Percentiles rank a stretch among this genome's conserved stretches.
Evolutionary conservation across 257 asterid species (phyloP).

Genomic region (Ilex aquifolium): DNA sequence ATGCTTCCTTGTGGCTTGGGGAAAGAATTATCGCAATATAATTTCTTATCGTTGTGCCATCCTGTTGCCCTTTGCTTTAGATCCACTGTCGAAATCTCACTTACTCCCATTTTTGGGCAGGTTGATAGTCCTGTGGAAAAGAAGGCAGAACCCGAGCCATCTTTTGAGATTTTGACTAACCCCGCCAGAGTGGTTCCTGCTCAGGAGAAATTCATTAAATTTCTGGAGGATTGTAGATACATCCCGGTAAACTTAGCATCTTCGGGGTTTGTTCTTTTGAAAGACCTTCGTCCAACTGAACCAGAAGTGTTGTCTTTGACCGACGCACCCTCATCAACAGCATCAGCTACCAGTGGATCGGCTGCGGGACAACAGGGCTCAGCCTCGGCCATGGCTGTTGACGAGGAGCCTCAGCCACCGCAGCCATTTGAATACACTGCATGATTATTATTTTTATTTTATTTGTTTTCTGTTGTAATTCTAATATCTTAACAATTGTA

Average conservation of each 20-base stretch:
- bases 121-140: slow-evolving; percentile 57
- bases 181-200: slow-evolving; percentile 93
- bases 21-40: too few species aligned
- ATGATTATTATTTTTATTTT: slow-evolving; percentile 13
- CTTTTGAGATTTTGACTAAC: slow-evolving; percentile 72
- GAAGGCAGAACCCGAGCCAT: slow-evolving; percentile 74
- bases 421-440: slow-evolving; percentile 81
- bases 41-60: too few species aligned
- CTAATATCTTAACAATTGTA: slow-evolving; percentile 1
- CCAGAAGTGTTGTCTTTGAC: slow-evolving; percentile 74
- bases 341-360: slow-evolving; percentile 53
- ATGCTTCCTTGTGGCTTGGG: too few species aligned
- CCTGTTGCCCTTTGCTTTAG: too few species aligned
- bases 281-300: slow-evolving; percentile 72
- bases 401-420: slow-evolving; percentile 92
- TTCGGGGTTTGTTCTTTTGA: slow-evolving; percentile 84
- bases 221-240: slow-evolving; percentile 79
- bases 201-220: slow-evolving; percentile 76
- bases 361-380: slow-evolving; percentile 45
- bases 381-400: slow-evolving; percentile 83
- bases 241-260: slow-evolving; percentile 78
- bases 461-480: slow-evolving; percentile 10
- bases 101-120: slow-evolving; percentile 26
- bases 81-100: background rate
- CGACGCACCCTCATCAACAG: slow-evolving; percentile 68